A percentile compares a stretch with the other conserved stretches of the same genome.
Evolutionary conservation across 768 basidiomycete species (phyloP).

Genomic region (Lentinula boryana): DNA sequence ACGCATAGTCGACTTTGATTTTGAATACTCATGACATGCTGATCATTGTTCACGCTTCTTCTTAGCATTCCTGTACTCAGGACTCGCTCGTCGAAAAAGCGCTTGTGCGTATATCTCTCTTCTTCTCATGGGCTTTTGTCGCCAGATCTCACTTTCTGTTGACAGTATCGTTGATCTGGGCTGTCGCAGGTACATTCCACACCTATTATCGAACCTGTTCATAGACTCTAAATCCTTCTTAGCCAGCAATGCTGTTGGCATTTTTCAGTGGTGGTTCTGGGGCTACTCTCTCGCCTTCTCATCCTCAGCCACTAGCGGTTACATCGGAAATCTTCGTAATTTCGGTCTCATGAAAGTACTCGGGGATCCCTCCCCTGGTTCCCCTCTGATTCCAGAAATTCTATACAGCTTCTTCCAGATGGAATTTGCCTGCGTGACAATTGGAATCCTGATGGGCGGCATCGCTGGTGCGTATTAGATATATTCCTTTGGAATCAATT

Average conservation of each 20-base stretch:
- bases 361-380: constrained; percentile 68
- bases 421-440: constrained; percentile 82
- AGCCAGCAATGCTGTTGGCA: constrained; percentile 67
- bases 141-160: not conserved
- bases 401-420: constrained; percentile 85
- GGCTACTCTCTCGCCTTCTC: constrained; percentile 24
- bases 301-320: constrained; percentile 53
- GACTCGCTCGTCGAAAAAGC: constrained; percentile 66
- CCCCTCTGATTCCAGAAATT: constrained; percentile 74
- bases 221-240: constrained; percentile 15
- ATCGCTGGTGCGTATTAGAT: constrained; percentile 39
- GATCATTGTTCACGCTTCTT: not conserved
- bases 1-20: constrained; percentile 8
- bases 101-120: constrained; percentile 27
- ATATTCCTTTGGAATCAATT: not conserved
- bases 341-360: constrained; percentile 74
- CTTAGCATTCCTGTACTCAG: constrained; percentile 69
- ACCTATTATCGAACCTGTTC: constrained; percentile 57
- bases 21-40: not conserved
- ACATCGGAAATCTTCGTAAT: constrained; percentile 74
- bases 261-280: constrained; percentile 81
- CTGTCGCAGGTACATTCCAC: constrained; percentile 26
- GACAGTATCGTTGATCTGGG: constrained; percentile 69
- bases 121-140: not conserved
- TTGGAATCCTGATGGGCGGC: constrained; percentile 70